Evolutionary conservation across 345 rosid species (phyloP).

Genomic region (Syzygium aromaticum): DNA sequence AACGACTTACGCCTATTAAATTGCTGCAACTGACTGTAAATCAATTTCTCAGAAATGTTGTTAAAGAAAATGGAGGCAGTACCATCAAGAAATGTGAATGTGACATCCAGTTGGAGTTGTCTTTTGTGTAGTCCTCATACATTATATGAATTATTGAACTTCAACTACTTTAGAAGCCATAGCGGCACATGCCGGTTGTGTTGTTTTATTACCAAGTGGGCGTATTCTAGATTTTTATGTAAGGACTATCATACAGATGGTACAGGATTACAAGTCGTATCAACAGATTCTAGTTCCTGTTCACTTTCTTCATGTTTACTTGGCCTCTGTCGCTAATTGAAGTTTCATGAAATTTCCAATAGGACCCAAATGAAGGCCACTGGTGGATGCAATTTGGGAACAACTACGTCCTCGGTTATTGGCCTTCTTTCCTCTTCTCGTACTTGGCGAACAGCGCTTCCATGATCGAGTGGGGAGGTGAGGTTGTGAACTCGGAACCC

Average conservation of each 20-base stretch:
- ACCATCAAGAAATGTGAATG: slow-evolving; percentile 9
- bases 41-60: neutral
- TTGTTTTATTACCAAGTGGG: neutral
- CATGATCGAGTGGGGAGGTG: slow-evolving; percentile 99
- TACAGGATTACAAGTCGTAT: neutral
- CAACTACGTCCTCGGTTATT: slow-evolving; percentile 75
- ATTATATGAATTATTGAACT: neutral
- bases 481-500: slow-evolving; percentile 85
- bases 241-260: neutral
- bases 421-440: slow-evolving; percentile 96
- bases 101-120: slow-evolving; percentile 16
- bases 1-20: neutral
- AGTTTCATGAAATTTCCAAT: neutral
- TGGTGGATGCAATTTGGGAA: slow-evolving; percentile 99
- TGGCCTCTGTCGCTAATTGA: neutral
- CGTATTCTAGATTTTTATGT: neutral
- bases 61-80: neutral
- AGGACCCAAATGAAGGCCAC: slow-evolving; percentile 97
- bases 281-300: neutral
- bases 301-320: neutral
- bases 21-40: neutral
- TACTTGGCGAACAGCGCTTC: slow-evolving; percentile 87
- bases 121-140: slow-evolving; percentile 6
- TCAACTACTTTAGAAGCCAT: neutral
- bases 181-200: neutral